Evolutionary conservation across 305 asterid species (phyloP).

Genomic region (Solanum hybrid): DNA sequence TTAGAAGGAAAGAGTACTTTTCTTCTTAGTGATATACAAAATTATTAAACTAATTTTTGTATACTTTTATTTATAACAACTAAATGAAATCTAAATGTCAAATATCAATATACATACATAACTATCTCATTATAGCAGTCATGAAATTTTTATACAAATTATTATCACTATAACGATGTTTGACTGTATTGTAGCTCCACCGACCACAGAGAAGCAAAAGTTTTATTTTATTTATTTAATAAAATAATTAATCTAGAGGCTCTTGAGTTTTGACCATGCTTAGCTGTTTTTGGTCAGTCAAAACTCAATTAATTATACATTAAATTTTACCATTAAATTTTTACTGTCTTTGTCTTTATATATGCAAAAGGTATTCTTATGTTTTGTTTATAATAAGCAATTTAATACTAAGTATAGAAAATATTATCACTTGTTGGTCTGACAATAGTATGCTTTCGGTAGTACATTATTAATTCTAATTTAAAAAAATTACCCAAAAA

Average conservation of each 20-base stretch:
- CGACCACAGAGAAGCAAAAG: background rate
- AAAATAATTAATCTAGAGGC: background rate
- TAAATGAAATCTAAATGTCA: too few relatives aligned
- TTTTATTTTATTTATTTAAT: background rate
- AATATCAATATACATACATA: too few relatives aligned
- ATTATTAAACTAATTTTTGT: too few relatives aligned
- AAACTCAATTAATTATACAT: background rate
- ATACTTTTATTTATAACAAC: too few relatives aligned
- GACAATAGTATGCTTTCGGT: background rate
- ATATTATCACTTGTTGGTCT: background rate
- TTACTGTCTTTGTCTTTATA: background rate
- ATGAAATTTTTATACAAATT: background rate
- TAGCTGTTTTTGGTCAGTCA: constrained; percentile 9
- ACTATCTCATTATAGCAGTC: background rate
- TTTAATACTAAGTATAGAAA: background rate
- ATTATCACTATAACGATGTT: too few relatives aligned
- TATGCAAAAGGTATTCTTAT: background rate
- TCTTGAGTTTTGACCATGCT: constrained; percentile 5
- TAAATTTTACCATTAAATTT: background rate
- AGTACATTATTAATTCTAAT: background rate
- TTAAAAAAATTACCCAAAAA: background rate
- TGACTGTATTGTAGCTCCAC: background rate
- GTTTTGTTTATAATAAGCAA: background rate
- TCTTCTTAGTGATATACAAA: too few relatives aligned
- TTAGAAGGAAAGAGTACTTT: too few relatives aligned